Evolutionary conservation across 1,284 basidiomycete species (phyloP), one percentile per base, ranked within the genome.

Genomic region (Heterobasidion annosum): DNA sequence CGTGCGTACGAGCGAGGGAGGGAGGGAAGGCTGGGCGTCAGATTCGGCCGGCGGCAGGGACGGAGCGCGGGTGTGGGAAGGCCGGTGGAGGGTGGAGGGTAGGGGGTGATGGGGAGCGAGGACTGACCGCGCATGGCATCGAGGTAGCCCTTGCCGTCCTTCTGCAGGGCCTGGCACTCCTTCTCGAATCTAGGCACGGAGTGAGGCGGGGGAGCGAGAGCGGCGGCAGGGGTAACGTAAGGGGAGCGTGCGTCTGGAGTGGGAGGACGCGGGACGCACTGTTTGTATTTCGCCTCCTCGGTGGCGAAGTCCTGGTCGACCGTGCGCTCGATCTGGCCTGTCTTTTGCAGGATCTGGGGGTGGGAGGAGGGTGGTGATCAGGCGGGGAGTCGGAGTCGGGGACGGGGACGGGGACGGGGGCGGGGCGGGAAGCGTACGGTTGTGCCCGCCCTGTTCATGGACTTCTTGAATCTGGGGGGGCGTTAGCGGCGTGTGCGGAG

Each of bases 251-350:
- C 45, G 33, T 43, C 50, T 34, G 25, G 40, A 25, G 25, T 25
- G 25, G 25, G 25, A 25, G 25, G 9, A 34, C 16, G 19, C 25
- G 9, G n/a, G 33, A 80, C 93, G 68, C 73, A 94, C 88, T 80
- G 82, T 71, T 86, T 84, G 76, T 87, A 99, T 67, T 93, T 93
- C 50, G 83, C 81, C 68, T 97, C 93, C 70, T 98, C 93, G 57
- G 96, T 89, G 34, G 87, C 79, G 68, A 98, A 99, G 66, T 98
- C 94, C 55, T 89, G 76, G 71, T 99, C 96, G 33, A 98, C 82
- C 0, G 96, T 99, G 34, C 93, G 80, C 68, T 99, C 96, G 56
- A 99, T 91, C 72, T 98, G 94, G 57, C 95, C 95, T 1, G 95
- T 98, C 83, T 96, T 96, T 77, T 96, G 93, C 70, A 95, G 81